Percentiles rank a stretch among this genome's conserved stretches.
Conservation (phyloP, 495 filamentous ascomycete genomes). For the Penicillium pulvis region DNA sequence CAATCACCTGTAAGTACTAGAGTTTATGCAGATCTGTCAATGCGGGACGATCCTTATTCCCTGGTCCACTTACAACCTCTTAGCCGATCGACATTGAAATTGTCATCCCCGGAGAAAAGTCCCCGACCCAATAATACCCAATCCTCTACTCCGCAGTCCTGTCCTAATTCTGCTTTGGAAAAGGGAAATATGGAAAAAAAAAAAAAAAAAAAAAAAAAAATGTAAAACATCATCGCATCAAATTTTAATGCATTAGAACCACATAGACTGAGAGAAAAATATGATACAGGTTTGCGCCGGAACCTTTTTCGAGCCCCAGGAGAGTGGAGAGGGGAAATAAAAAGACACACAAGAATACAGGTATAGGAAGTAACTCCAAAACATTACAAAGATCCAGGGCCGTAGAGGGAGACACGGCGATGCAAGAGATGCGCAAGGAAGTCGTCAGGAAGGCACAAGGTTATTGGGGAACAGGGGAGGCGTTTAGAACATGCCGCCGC, state of each 20-base stretch:
- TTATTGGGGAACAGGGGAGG: slow-evolving; percentile 12
- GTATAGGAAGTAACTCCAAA: slow-evolving; percentile 34
- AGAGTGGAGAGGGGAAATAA: slow-evolving; percentile 26
- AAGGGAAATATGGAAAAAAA: too few relatives aligned
- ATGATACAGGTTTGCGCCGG: slow-evolving; percentile 35
- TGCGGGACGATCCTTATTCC: slow-evolving; percentile 5
- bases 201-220: background rate
- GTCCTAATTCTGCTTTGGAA: too few relatives aligned
- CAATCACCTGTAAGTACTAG: background rate
- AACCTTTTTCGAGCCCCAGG: slow-evolving; percentile 28
- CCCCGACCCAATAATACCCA: background rate
- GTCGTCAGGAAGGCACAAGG: slow-evolving; percentile 22
- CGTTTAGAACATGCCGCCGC: slow-evolving; percentile 52
- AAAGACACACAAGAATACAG: slow-evolving; percentile 34
- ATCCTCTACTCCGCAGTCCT: background rate
- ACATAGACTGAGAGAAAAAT: slow-evolving; percentile 19
- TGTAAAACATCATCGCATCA: slow-evolving; percentile 4
- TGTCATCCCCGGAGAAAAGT: background rate
- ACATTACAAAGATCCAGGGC: slow-evolving; percentile 32
- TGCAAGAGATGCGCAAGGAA: slow-evolving; percentile 46
- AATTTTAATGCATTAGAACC: slow-evolving; percentile 25
- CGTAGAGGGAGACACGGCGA: slow-evolving; percentile 40
- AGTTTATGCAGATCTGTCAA: slow-evolving; percentile 4
- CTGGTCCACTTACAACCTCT: background rate
- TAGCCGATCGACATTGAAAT: background rate